phyloP scores from a whole-genome alignment of 2,329 filamentous ascomycete genomes.

The Penicillium thymicola region DNA sequence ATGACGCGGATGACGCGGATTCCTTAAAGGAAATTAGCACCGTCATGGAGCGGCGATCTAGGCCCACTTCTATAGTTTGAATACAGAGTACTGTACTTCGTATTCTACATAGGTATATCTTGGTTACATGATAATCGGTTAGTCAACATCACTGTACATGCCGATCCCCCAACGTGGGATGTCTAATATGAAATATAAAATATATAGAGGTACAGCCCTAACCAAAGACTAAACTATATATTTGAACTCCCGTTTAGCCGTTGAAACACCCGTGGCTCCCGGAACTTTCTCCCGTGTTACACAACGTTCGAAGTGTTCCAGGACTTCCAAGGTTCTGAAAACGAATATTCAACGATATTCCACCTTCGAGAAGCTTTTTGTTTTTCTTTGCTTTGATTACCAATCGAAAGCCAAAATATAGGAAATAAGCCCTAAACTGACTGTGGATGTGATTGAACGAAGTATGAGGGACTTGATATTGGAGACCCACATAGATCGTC shows the following conservation, averaged over 20 bases:
- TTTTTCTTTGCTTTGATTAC: neutral
- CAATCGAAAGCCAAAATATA: neutral
- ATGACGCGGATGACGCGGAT: conserved; percentile 25
- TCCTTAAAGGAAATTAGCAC: conserved; percentile 21
- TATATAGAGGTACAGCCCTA: no score
- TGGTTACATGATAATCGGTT: neutral
- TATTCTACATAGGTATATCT: conserved; percentile 5
- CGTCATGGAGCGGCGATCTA: conserved; percentile 25
- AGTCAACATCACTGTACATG: conserved; percentile 12
- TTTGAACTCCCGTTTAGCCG: neutral
- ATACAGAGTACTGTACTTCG: conserved; percentile 9
- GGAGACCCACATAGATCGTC: conserved; percentile 8
- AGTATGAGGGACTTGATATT: conserved; percentile 4
- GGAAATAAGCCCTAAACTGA: neutral
- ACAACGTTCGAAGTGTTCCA: neutral
- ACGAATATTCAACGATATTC: no score
- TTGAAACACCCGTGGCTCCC: neutral
- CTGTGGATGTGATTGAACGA: conserved; percentile 2
- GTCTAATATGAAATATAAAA: no score
- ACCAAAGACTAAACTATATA: neutral
- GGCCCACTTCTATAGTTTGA: conserved; percentile 20
- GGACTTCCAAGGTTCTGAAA: neutral
- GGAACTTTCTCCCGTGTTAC: neutral
- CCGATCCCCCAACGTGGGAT: neutral
- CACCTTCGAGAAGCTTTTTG: neutral